Conservation (phyloP, 2,329 filamentous ascomycete species). For the Cadophora sp. region DNA sequence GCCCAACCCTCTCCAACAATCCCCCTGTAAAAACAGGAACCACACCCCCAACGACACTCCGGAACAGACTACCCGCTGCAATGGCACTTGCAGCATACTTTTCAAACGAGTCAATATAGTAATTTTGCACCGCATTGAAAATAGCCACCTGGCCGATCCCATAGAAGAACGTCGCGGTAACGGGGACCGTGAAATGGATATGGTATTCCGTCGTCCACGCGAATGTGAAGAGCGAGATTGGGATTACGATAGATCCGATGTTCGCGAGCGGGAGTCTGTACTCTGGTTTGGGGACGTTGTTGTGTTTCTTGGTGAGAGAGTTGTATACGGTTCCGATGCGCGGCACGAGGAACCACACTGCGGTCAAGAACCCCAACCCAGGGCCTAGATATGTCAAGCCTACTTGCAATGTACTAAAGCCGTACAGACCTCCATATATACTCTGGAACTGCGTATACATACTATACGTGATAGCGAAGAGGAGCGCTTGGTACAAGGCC, state of each 20-base stretch:
- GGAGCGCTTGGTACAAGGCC: constrained; percentile 59
- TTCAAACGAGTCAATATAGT: constrained; percentile 59
- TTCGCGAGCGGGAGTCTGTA: constrained; percentile 53
- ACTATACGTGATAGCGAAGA: constrained; percentile 62
- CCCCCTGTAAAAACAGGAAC: constrained; percentile 53
- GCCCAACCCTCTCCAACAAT: constrained; percentile 52
- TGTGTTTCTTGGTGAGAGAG: constrained; percentile 48
- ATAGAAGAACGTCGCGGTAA: constrained; percentile 55
- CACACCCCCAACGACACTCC: constrained; percentile 53
- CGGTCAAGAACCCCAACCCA: constrained; percentile 44
- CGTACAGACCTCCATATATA: constrained; percentile 57
- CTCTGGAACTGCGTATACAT: constrained; percentile 60
- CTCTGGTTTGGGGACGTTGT: constrained; percentile 47
- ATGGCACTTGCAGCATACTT: constrained; percentile 57
- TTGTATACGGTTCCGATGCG: constrained; percentile 56
- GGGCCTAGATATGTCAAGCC: constrained; percentile 48
- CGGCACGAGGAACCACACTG: constrained; percentile 48
- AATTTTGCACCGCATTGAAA: constrained; percentile 59
- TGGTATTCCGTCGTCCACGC: constrained; percentile 62
- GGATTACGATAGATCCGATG: constrained; percentile 59
- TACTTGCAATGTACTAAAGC: constrained; percentile 51
- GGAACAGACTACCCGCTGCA: constrained; percentile 55
- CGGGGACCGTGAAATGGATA: constrained; percentile 63
- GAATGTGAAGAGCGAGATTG: constrained; percentile 63
- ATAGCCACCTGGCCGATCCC: constrained; percentile 60